These are phyloP conservation scores for Neurospora sp. DNA, from an alignment of 2,329 filamentous ascomycete species.

Conservation along the genomic window DNA sequence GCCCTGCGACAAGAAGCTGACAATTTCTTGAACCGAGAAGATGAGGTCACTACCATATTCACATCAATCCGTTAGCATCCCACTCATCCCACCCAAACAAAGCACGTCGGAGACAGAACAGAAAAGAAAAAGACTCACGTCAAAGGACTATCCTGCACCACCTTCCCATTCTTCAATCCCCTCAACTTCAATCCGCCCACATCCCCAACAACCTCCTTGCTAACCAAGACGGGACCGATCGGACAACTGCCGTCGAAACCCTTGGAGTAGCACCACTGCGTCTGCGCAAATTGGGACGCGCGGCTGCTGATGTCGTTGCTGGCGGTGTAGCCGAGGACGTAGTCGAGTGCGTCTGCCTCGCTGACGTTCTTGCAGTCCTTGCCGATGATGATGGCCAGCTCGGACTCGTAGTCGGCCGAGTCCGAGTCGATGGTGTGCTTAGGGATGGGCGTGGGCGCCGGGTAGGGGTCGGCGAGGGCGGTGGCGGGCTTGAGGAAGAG, in stretches of 20 bases:
- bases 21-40: conserved; percentile 36
- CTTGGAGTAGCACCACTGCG: conserved; percentile 50
- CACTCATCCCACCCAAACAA: background rate
- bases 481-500: conserved; percentile 50
- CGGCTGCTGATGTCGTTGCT: conserved; percentile 54
- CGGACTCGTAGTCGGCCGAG: conserved; percentile 49
- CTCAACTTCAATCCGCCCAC: conserved; percentile 30
- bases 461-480: conserved; percentile 44
- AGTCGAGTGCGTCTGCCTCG: conserved; percentile 43
- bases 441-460: conserved; percentile 40
- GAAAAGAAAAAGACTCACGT: conserved; percentile 13
- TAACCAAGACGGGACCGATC: conserved; percentile 42
- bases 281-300: conserved; percentile 42
- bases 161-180: conserved; percentile 39
- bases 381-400: conserved; percentile 48
- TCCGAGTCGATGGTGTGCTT: conserved; percentile 42
- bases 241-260: conserved; percentile 49
- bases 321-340: conserved; percentile 49
- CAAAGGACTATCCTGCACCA: conserved; percentile 34
- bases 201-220: conserved; percentile 28
- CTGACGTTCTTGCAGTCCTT: conserved; percentile 42
- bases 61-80: background rate
- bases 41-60: conserved; percentile 37
- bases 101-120: conserved; percentile 9
- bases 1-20: conserved; percentile 33